Evolutionary conservation across 2,329 filamentous ascomycete genomes (phyloP).

Genomic region (Epichloe uncinata): DNA sequence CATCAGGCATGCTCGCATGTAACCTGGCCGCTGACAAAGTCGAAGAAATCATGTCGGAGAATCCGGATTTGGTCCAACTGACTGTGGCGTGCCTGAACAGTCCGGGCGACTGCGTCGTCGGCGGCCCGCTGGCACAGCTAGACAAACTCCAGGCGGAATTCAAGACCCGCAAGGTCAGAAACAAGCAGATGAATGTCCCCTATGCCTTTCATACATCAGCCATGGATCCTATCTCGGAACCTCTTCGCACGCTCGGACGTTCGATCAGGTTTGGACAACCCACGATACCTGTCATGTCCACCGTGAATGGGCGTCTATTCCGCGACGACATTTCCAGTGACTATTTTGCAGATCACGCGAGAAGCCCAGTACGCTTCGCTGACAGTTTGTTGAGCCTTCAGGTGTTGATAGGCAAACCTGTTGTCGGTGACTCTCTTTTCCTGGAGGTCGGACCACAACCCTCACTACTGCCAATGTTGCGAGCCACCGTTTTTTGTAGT

Average conservation of each 20-base stretch:
- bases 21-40: slow-evolving; percentile 17
- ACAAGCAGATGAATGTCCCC: not conserved
- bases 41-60: not conserved
- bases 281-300: not conserved
- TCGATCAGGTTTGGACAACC: not conserved
- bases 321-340: too few relatives aligned
- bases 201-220: not conserved
- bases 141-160: not conserved
- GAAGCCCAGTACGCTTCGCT: too few relatives aligned
- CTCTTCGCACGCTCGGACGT: not conserved
- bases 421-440: too few relatives aligned
- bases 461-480: too few relatives aligned
- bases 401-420: too few relatives aligned
- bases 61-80: not conserved
- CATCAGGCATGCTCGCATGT: slow-evolving; percentile 46
- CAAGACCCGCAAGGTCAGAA: not conserved
- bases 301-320: too few relatives aligned
- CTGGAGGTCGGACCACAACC: too few relatives aligned
- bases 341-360: too few relatives aligned
- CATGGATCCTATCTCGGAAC: not conserved
- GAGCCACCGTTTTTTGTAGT: too few relatives aligned
- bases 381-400: too few relatives aligned
- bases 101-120: not conserved
- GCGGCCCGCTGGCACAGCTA: not conserved
- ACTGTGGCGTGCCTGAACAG: not conserved